phyloP scores from a whole-genome alignment of 306 rosid genomes.

The Senna siamea region DNA sequence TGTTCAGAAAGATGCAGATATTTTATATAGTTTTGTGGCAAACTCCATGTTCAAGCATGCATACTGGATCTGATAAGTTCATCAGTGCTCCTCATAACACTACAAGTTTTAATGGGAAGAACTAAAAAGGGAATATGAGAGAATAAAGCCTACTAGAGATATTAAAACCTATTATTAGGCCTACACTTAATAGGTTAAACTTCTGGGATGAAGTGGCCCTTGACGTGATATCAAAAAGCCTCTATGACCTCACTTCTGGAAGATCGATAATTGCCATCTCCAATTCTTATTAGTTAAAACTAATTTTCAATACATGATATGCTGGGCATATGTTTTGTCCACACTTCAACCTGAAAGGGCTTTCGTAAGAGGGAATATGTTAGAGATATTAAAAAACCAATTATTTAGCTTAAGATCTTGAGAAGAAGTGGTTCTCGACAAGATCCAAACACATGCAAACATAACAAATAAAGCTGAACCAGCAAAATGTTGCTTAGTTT shows the following conservation, averaged over 20 bases:
- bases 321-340: background rate
- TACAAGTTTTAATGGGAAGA: background rate
- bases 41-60: background rate
- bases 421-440: background rate
- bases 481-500: background rate
- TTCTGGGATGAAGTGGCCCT: background rate
- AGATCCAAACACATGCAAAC: background rate
- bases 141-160: background rate
- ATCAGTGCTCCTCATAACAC: background rate
- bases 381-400: background rate
- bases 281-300: background rate
- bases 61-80: background rate
- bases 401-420: background rate
- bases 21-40: background rate
- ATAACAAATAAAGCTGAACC: background rate
- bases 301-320: background rate
- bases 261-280: background rate
- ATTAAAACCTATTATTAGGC: slow-evolving; percentile 1
- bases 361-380: background rate
- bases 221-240: background rate
- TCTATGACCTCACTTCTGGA: background rate
- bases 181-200: background rate
- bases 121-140: background rate
- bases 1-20: background rate
- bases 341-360: background rate